Base-by-base conservation (phyloP, 148 eudicot species). In the Polygonum maritimum region DNA sequence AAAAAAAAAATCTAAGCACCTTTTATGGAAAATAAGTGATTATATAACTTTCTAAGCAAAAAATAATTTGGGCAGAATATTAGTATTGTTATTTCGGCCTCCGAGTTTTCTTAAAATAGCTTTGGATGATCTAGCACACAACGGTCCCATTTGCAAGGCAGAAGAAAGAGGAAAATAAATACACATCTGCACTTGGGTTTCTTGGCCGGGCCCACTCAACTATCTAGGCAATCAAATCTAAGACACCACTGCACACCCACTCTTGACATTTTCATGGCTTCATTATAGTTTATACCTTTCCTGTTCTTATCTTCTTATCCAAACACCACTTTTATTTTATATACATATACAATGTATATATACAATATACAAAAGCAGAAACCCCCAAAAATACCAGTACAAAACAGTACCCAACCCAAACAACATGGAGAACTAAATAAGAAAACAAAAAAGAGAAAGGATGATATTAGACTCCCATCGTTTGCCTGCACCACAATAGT, bases 291-390 rank as follows among this genome's bases (percentile, higher is more conserved):
- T 58, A 33, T 65, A 14, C 41, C 71, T 65, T 65, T 65, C 45
- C 71, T 38, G 10, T 67, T 36, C 71, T 67, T 67, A 67, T 67
- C 71, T 67, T 67, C 71, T 67, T 67, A 67, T 67, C 71, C 71
- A 67, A 36, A 35, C 71, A 2, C 71, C 16, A 8, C 41, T 26
- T 26, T 26, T 26, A 26, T 26, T 26, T 26, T 26, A 26, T 26
- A 26, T 26, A 1, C 31, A 26, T 26, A 26, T 26, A 26, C 31
- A 26, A 26, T 26, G 31, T 26, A 26, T 26, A 26, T 26, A 48
- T 41, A 13, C 26, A 60, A 31, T 63, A 62, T 62, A 63, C 39
- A 31, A 31, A 31, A 63, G 7, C 69, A 31, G 39, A 63, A 63
- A 33, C 69, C 69, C 69, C 71, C 19, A 13, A 38, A 38, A 36